Evolutionary conservation across 164 flowering plant species (phyloP).

Genomic region (Nelumbo lutea): DNA sequence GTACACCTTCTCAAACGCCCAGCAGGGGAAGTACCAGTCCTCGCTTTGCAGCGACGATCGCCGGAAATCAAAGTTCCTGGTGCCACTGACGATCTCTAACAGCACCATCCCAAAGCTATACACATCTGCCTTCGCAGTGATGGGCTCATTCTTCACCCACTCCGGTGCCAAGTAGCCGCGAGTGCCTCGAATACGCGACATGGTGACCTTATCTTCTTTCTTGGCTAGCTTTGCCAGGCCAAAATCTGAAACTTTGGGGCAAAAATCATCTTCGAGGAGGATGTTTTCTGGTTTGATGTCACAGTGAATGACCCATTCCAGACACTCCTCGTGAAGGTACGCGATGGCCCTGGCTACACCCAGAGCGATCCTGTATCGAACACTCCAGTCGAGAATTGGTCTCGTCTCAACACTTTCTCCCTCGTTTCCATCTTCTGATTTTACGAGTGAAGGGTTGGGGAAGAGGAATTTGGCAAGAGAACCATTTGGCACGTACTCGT

Average conservation of each 20-base stretch:
- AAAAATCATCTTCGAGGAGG: slow-evolving; percentile 57
- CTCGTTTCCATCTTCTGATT: neutral
- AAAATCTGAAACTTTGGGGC: slow-evolving; percentile 65
- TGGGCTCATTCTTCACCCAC: slow-evolving; percentile 37
- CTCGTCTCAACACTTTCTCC: neutral
- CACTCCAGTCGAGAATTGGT: slow-evolving; percentile 22
- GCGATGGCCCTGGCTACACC: slow-evolving; percentile 31
- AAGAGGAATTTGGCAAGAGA: neutral
- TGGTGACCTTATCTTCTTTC: neutral
- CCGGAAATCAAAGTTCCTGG: slow-evolving; percentile 21
- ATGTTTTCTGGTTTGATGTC: slow-evolving; percentile 29
- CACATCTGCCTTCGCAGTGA: slow-evolving; percentile 63
- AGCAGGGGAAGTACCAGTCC: neutral
- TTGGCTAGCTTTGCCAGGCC: slow-evolving; percentile 56
- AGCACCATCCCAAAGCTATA: slow-evolving; percentile 68
- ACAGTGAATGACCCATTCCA: slow-evolving; percentile 58
- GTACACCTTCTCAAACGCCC: neutral
- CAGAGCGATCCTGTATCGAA: slow-evolving; percentile 22
- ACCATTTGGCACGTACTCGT: neutral
- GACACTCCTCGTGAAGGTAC: slow-evolving; percentile 29
- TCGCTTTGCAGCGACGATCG: neutral
- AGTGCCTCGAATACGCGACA: slow-evolving; percentile 28
- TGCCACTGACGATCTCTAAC: slow-evolving; percentile 52
- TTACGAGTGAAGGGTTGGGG: neutral
- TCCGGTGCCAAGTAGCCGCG: slow-evolving; percentile 73